These are phyloP conservation scores for Linum lewisii DNA, from an alignment of 345 rosid genomes.

Conservation along the genomic window DNA sequence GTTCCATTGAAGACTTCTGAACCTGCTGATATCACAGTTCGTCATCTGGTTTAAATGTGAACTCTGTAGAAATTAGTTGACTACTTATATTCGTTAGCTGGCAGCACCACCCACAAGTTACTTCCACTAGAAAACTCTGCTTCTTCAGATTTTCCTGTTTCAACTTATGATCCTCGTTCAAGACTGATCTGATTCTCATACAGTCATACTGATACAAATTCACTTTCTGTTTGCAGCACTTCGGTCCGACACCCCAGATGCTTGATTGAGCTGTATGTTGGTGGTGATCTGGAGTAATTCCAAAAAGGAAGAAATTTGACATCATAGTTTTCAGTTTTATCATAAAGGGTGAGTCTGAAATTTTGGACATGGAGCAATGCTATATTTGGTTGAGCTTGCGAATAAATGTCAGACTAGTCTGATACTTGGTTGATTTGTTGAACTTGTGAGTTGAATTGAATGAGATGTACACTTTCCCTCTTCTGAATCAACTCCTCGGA, in stretches of 20 bases:
- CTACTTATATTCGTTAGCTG: too few relatives aligned
- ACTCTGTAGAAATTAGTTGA: too few relatives aligned
- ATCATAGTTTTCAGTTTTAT: too few relatives aligned
- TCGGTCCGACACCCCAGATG: conserved; percentile 1
- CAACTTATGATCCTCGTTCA: not conserved
- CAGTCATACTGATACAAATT: not conserved
- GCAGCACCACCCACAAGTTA: not conserved
- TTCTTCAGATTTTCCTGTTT: too few relatives aligned
- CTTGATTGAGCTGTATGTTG: not conserved
- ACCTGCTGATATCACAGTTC: too few relatives aligned
- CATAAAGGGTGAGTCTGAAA: too few relatives aligned
- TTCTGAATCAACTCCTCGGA: too few relatives aligned
- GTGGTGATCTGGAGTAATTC: not conserved
- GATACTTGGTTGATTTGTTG: not conserved
- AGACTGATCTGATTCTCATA: not conserved
- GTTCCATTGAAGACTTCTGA: too few relatives aligned
- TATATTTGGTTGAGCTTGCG: too few relatives aligned
- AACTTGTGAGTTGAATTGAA: not conserved
- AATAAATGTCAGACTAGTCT: too few relatives aligned
- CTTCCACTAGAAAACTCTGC: not conserved
- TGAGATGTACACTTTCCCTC: too few relatives aligned
- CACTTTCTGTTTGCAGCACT: not conserved
- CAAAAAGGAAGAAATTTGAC: not conserved
- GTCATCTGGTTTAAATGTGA: too few relatives aligned
- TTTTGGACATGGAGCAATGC: not conserved